Evolutionary conservation across 345 rosid species (phyloP).

Genomic region (Brassica nigra): DNA sequence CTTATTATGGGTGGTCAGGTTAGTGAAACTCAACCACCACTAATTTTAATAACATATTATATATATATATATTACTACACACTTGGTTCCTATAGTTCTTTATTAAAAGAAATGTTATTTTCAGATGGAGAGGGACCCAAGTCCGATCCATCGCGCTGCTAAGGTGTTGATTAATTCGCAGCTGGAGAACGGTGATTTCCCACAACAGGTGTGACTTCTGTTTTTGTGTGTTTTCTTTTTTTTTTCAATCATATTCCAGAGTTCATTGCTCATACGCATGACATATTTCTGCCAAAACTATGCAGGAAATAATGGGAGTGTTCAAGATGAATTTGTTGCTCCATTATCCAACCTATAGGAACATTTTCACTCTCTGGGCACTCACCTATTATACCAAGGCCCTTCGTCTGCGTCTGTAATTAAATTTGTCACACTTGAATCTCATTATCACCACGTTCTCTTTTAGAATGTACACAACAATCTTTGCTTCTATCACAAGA

Average conservation of each 20-base stretch:
- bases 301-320: conserved; percentile 22
- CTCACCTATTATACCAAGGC: conserved; percentile 19
- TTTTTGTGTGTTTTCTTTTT: too few relatives aligned
- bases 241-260: too few relatives aligned
- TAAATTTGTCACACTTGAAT: too few relatives aligned
- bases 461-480: too few relatives aligned
- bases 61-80: too few relatives aligned
- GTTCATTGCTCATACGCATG: too few relatives aligned
- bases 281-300: neutral
- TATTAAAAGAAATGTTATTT: too few relatives aligned
- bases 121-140: conserved; percentile 31
- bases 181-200: conserved; percentile 28
- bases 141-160: conserved; percentile 17
- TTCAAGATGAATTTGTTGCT: conserved; percentile 21
- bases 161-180: conserved; percentile 20
- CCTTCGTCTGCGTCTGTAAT: neutral
- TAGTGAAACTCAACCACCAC: too few relatives aligned
- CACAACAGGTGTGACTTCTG: conserved; percentile 12
- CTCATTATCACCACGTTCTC: too few relatives aligned
- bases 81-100: too few relatives aligned
- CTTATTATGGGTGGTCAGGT: conserved; percentile 6
- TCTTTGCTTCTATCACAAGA: too few relatives aligned
- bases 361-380: conserved; percentile 21
- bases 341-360: conserved; percentile 13
- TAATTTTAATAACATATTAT: too few relatives aligned